phyloP scores from a whole-genome alignment of 192 early-diverging fungal species.

The Rhizophagus prolifer region DNA sequence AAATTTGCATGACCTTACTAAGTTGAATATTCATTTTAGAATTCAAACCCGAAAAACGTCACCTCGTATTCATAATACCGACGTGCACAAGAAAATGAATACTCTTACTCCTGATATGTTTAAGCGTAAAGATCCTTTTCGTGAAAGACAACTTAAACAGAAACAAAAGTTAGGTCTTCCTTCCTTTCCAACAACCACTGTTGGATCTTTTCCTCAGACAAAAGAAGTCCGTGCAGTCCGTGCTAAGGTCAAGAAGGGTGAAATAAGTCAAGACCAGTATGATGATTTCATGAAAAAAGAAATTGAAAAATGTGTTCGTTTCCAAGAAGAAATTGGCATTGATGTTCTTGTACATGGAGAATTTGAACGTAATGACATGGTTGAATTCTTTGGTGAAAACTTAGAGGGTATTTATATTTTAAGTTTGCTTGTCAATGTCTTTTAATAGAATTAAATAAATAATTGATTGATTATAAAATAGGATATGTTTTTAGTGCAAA shows the following conservation, averaged over 20 bases:
- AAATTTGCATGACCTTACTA: too few relatives aligned
- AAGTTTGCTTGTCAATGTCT: neutral
- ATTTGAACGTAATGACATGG: constrained; percentile 94
- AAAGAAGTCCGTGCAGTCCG: constrained; percentile 93
- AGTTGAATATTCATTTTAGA: constrained; percentile 1
- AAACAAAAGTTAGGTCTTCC: constrained; percentile 79
- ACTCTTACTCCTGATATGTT: constrained; percentile 69
- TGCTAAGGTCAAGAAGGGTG: constrained; percentile 86
- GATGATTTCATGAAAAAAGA: constrained; percentile 81
- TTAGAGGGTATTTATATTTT: constrained; percentile 60
- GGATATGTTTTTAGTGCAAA: constrained; percentile 88
- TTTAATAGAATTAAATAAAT: neutral
- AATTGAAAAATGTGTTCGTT: constrained; percentile 79
- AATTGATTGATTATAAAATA: neutral
- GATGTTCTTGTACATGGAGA: constrained; percentile 99
- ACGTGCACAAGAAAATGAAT: constrained; percentile 73
- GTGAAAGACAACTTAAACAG: constrained; percentile 71
- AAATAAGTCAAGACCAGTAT: constrained; percentile 68
- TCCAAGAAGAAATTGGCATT: constrained; percentile 86
- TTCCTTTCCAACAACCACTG: constrained; percentile 93
- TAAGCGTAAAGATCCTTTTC: constrained; percentile 72
- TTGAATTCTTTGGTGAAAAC: constrained; percentile 97
- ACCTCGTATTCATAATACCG: constrained; percentile 76
- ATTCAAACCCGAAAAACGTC: constrained; percentile 73
- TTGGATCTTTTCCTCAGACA: constrained; percentile 98